phyloP scores from a whole-genome alignment of 345 rosid genomes.

The Syzygium jambos region DNA sequence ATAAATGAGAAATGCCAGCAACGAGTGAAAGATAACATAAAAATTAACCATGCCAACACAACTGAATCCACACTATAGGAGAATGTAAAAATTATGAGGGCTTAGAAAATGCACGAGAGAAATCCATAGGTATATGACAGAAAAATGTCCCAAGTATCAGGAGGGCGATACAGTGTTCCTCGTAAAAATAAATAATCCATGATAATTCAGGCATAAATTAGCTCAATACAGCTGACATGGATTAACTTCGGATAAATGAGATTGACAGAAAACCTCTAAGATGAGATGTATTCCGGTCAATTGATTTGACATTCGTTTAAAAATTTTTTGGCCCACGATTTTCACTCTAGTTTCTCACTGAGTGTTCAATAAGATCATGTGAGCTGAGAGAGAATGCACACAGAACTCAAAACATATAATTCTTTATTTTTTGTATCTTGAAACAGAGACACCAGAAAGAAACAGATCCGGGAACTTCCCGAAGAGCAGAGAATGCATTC shows the following conservation, averaged over 20 bases:
- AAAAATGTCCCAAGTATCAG: not conserved
- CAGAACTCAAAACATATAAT: not conserved
- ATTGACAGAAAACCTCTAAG: not conserved
- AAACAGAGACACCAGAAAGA: not conserved
- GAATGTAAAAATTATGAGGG: not conserved
- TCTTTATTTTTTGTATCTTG: not conserved
- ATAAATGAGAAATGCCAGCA: not conserved
- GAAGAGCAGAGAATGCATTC: not conserved
- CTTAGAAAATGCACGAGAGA: not conserved
- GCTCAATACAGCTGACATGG: not conserved
- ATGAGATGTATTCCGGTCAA: not conserved
- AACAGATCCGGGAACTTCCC: not conserved
- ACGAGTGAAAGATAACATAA: not conserved
- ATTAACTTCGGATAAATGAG: not conserved
- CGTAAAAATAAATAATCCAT: not conserved
- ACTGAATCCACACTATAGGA: not conserved
- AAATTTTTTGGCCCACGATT: not conserved
- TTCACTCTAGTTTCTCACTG: not conserved
- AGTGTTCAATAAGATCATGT: not conserved
- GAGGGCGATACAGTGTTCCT: not conserved
- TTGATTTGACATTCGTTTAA: not conserved
- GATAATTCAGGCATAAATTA: not conserved
- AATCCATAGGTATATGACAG: not conserved
- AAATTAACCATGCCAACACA: not conserved
- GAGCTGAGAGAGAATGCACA: not conserved